Evolutionary conservation across 164 flowering plant genomes (phyloP).

Genomic region (grape (Vitis vinifera)): DNA sequence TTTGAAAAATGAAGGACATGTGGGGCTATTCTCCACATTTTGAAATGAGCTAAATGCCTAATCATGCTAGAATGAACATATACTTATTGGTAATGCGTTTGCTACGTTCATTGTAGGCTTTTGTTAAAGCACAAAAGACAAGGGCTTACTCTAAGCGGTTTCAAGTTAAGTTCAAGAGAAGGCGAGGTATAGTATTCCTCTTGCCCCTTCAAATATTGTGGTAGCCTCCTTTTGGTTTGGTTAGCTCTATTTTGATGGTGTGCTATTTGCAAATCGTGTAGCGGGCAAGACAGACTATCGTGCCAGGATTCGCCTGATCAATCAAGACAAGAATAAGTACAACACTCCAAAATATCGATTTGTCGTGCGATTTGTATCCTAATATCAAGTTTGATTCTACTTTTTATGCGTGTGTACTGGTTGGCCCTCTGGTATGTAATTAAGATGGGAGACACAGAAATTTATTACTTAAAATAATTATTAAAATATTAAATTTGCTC

Average conservation of each 20-base stretch:
- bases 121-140: slow-evolving; percentile 47
- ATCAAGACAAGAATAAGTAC: slow-evolving; percentile 93
- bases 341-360: slow-evolving; percentile 88
- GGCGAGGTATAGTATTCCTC: slow-evolving; percentile 37
- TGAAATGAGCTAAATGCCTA: no score
- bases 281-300: slow-evolving; percentile 94
- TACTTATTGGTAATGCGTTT: no score
- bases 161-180: slow-evolving; percentile 61
- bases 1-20: no score
- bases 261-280: slow-evolving; percentile 15
- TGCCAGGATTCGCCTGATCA: slow-evolving; percentile 79
- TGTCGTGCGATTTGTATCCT: slow-evolving; percentile 89
- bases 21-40: no score
- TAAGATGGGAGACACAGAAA: no score
- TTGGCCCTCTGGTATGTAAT: no score
- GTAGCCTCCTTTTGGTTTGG: background rate
- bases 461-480: no score
- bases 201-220: background rate
- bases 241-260: background rate
- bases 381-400: background rate
- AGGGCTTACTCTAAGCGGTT: slow-evolving; percentile 52
- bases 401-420: no score
- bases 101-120: slow-evolving; percentile 25
- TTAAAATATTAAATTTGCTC: no score
- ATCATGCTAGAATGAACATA: no score